Percentiles rank a stretch among this genome's conserved stretches.
These are phyloP conservation scores for Singerocomus rubriflavus DNA, from an alignment of 1,284 basidiomycete species.

Conservation along the genomic window DNA sequence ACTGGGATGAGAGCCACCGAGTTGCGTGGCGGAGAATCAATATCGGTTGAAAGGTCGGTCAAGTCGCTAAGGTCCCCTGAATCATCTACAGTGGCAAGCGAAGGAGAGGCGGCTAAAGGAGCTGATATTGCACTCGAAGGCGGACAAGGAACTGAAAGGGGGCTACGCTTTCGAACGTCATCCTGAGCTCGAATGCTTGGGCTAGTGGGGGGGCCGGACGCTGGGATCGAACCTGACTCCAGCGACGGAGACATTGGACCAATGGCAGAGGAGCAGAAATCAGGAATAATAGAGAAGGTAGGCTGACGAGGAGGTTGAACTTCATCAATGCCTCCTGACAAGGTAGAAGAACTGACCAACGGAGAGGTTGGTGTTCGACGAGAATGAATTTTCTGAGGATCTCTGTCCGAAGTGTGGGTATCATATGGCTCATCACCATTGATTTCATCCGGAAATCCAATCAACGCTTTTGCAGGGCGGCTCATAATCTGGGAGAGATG, in stretches of 20 bases:
- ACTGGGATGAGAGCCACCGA: neutral
- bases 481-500: conserved; percentile 19
- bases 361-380: neutral
- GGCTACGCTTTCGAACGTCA: neutral
- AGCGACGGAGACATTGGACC: conserved; percentile 2
- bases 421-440: conserved; percentile 6
- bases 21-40: conserved; percentile 13
- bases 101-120: neutral
- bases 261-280: neutral
- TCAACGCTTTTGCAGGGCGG: conserved; percentile 14
- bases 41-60: conserved; percentile 29
- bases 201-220: neutral
- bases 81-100: conserved; percentile 10
- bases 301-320: neutral
- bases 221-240: neutral
- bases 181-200: neutral
- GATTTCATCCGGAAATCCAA: conserved; percentile 12
- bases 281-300: neutral
- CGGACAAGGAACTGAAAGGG: neutral
- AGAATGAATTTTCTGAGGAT: neutral
- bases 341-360: neutral
- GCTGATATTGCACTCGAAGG: neutral
- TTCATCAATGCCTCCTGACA: neutral
- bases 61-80: conserved; percentile 23
- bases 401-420: neutral